A percentile compares a stretch with the other conserved stretches of the same genome.
phyloP scores from a whole-genome alignment of 495 filamentous ascomycete species.

The Penicillium manginii region DNA sequence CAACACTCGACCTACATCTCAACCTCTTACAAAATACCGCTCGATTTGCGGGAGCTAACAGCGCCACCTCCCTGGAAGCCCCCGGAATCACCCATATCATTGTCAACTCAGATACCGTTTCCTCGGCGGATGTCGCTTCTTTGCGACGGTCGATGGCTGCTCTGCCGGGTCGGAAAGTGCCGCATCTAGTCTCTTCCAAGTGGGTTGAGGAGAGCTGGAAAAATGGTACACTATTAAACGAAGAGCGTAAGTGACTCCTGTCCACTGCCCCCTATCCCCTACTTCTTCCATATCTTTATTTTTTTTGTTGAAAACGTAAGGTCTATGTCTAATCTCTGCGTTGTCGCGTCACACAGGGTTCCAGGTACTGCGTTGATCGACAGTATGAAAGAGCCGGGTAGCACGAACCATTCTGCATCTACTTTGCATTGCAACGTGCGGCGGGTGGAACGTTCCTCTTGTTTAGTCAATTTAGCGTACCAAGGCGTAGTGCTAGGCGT shows the following conservation, averaged over 20 bases:
- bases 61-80: slow-evolving; percentile 23
- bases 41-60: slow-evolving; percentile 64
- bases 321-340: neutral
- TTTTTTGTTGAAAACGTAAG: neutral
- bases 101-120: slow-evolving; percentile 23
- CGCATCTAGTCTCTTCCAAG: slow-evolving; percentile 67
- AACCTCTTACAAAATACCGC: slow-evolving; percentile 50
- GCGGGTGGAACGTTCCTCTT: neutral
- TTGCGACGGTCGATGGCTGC: slow-evolving; percentile 34
- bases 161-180: slow-evolving; percentile 50
- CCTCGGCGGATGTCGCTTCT: slow-evolving; percentile 25
- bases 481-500: neutral
- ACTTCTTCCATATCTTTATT: neutral
- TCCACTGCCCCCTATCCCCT: neutral
- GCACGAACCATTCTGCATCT: neutral
- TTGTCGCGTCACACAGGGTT: neutral
- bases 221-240: slow-evolving; percentile 79
- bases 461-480: neutral
- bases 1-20: slow-evolving; percentile 9
- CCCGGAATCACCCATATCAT: slow-evolving; percentile 41
- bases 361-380: neutral
- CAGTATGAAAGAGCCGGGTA: neutral
- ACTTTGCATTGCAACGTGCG: neutral
- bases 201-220: slow-evolving; percentile 86
- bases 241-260: slow-evolving; percentile 59